Evolutionary conservation across 179 eudicot genomes (phyloP).

Genomic region (Camellia oleifera): DNA sequence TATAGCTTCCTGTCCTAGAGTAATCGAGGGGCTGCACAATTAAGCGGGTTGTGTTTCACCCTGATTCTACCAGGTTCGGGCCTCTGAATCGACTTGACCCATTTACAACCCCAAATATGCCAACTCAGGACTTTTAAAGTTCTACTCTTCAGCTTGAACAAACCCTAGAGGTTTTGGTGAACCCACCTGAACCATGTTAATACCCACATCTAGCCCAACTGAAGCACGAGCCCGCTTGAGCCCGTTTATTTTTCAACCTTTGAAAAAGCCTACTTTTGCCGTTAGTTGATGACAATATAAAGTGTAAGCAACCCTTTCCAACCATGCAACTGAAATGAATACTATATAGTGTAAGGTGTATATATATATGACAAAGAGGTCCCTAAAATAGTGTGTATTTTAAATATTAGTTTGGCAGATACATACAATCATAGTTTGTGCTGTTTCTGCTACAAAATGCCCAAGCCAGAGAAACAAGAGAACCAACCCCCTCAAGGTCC

Average conservation of each 20-base stretch:
- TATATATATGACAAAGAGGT: not conserved
- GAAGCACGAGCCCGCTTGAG: not conserved
- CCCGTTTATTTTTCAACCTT: not conserved
- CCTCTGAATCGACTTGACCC: not conserved
- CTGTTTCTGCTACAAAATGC: slow-evolving; percentile 19
- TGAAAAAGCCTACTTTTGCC: not conserved
- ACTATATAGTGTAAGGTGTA: not conserved
- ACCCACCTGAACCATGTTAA: too few species aligned
- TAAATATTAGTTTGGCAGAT: not conserved
- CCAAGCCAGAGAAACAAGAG: slow-evolving; percentile 17
- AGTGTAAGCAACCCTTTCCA: not conserved
- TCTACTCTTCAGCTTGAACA: not conserved
- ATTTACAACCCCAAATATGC: not conserved
- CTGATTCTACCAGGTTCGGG: not conserved
- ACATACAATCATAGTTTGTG: not conserved
- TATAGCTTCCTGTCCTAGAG: not conserved
- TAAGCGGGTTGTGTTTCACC: not conserved
- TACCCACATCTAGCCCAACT: too few species aligned
- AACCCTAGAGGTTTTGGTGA: not conserved
- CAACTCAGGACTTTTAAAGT: not conserved
- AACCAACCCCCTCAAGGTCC: slow-evolving; percentile 44
- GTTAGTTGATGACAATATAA: not conserved
- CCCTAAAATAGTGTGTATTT: not conserved
- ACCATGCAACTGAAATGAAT: not conserved
- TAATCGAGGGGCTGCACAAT: not conserved